A percentile compares a stretch with the other conserved stretches of the same genome.
Conservation (phyloP, 345 rosid genomes). For the Hypericum perforatum region DNA sequence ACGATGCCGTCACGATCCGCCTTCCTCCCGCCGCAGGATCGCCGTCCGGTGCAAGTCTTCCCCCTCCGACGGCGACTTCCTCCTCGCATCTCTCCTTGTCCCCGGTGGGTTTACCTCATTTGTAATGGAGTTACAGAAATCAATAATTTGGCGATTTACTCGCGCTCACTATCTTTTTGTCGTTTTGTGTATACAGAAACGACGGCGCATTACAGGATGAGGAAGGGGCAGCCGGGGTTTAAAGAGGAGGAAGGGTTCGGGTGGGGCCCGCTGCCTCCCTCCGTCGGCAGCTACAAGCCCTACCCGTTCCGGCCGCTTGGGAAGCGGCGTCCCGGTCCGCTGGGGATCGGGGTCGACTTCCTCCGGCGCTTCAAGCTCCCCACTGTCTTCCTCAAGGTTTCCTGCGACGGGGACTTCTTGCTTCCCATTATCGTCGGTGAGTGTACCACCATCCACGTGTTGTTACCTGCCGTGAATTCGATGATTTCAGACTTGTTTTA, state of each 20-base stretch:
- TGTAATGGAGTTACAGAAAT: slow-evolving; percentile 31
- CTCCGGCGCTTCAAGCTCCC: slow-evolving; percentile 65
- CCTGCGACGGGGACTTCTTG: slow-evolving; percentile 75
- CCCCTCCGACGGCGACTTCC: slow-evolving; percentile 38
- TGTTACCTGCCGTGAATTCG: not conserved
- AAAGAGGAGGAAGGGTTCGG: no score
- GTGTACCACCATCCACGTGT: not conserved
- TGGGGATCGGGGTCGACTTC: slow-evolving; percentile 38
- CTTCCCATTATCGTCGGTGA: slow-evolving; percentile 69
- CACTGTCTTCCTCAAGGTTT: slow-evolving; percentile 77
- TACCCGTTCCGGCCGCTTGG: slow-evolving; percentile 13
- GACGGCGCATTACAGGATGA: no score
- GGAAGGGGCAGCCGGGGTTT: no score
- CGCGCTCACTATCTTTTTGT: no score
- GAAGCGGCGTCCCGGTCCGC: slow-evolving; percentile 21
- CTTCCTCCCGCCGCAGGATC: slow-evolving; percentile 34
- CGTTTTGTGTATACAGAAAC: no score
- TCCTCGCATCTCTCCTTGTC: slow-evolving; percentile 68
- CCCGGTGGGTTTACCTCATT: slow-evolving; percentile 37
- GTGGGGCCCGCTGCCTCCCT: not conserved
- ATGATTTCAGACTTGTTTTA: no score
- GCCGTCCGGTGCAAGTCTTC: slow-evolving; percentile 32
- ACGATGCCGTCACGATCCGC: slow-evolving; percentile 18
- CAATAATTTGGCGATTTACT: no score
- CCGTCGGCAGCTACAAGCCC: slow-evolving; percentile 17